Evolutionary conservation across 2,329 filamentous ascomycete species (phyloP).

Genomic region (Cercospora canescens): DNA sequence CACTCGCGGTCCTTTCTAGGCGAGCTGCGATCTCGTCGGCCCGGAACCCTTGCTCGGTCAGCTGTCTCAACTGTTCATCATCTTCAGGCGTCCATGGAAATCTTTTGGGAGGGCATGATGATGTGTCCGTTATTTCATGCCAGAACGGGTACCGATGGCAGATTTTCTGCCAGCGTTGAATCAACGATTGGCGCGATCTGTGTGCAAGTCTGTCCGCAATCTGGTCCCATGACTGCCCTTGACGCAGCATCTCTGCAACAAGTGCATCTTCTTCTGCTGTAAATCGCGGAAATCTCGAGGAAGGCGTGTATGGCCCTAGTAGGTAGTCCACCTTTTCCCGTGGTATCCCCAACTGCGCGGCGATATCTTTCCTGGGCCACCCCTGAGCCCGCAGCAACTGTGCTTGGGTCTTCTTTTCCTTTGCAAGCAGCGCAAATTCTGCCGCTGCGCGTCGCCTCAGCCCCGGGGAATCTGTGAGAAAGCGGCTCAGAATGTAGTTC

Average conservation of each 20-base stretch:
- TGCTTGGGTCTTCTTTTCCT: no score
- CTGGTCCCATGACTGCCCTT: background rate
- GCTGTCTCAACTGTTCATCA: background rate
- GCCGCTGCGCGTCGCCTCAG: no score
- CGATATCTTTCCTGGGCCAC: background rate
- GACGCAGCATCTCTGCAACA: background rate
- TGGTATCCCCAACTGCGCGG: background rate
- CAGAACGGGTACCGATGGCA: background rate
- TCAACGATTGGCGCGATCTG: background rate
- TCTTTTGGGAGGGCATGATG: background rate
- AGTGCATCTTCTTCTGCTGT: background rate
- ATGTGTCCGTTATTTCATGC: background rate
- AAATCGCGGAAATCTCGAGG: background rate
- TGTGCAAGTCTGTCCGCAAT: background rate
- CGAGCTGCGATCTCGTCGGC: background rate
- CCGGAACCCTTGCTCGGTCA: background rate
- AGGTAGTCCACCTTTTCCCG: background rate
- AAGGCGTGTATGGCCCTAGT: background rate
- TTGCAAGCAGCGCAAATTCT: no score
- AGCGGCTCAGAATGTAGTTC: no score
- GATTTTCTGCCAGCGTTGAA: background rate
- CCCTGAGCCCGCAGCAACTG: background rate
- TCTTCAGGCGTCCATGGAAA: background rate
- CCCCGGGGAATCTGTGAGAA: no score
- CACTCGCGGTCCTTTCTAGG: background rate